Percentiles rank a stretch among this genome's conserved stretches.
These are phyloP conservation scores for Cordyceps pruinosa DNA, from an alignment of 2,329 filamentous ascomycete genomes.

Conservation along the genomic window DNA sequence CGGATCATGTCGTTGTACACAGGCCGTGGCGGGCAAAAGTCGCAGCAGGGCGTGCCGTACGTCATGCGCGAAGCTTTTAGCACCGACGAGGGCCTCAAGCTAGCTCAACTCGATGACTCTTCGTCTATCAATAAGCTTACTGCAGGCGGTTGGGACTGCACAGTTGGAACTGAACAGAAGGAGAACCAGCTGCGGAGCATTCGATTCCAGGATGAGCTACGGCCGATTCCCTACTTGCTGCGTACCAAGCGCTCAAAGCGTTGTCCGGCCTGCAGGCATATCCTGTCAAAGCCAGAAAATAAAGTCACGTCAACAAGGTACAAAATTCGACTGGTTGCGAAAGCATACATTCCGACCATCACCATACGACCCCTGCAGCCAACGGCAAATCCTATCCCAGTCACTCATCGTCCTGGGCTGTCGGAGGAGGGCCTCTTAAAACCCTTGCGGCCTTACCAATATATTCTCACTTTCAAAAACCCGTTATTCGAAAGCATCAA, in stretches of 20 bases:
- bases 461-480: slow-evolving; percentile 85
- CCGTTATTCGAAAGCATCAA: slow-evolving; percentile 87
- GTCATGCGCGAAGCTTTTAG: slow-evolving; percentile 75
- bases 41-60: slow-evolving; percentile 58
- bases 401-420: slow-evolving; percentile 26
- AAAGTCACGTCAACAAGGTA: slow-evolving; percentile 86
- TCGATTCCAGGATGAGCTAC: slow-evolving; percentile 65
- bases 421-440: slow-evolving; percentile 34
- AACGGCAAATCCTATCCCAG: slow-evolving; percentile 28
- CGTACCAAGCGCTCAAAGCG: slow-evolving; percentile 91
- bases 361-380: slow-evolving; percentile 58
- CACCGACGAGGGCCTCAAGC: slow-evolving; percentile 62
- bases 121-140: slow-evolving; percentile 54
- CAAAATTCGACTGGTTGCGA: slow-evolving; percentile 84
- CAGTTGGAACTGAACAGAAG: slow-evolving; percentile 44
- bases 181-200: slow-evolving; percentile 45
- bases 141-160: slow-evolving; percentile 55
- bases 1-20: slow-evolving; percentile 92
- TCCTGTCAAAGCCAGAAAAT: slow-evolving; percentile 86
- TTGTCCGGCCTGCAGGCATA: slow-evolving; percentile 86
- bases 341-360: slow-evolving; percentile 80
- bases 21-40: slow-evolving; percentile 54
- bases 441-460: slow-evolving; percentile 62
- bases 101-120: slow-evolving; percentile 56
- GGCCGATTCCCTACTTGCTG: slow-evolving; percentile 74